Base-by-base conservation (phyloP, 2,329 filamentous ascomycete species). In the Alternaria metachromatica region DNA sequence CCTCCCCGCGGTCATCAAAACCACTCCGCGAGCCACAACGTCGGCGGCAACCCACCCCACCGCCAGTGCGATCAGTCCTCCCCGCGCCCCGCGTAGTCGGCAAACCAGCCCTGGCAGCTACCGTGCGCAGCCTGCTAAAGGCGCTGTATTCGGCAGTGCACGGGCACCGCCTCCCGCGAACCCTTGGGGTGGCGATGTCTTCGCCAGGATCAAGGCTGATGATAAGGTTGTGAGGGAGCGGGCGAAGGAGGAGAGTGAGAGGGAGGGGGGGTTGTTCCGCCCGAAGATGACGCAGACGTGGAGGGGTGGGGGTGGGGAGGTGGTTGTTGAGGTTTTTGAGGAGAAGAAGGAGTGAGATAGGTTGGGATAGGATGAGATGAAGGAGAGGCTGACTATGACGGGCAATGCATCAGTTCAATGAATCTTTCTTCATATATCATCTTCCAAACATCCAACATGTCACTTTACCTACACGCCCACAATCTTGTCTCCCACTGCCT, bases 401-500 rank as follows among this genome's bases (percentile, higher is more conserved):
- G 26, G 10, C 9, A 28, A 28, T 28, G 4, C 26, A 28, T 11
- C 9, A 28, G 11, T 28, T 5, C 5, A n/a, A n/a, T 9, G 15
- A n/a, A 37, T 37, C 5, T 7, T 4, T n/a, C 15, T n/a, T 9
- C 33, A n/a, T 5, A 5, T 28, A 28, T 11, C 26, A 1, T 28
- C 25, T 28, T 28, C 25, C 2, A 26, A 5, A 26, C 1, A 26
- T 26, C 25, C 25, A 26, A 26, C 25, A 10, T 26, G 9, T 26
- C 6, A n/a, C n/a, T 5, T 23, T 25, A 8, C 15, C 15, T 37
- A 37, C 15, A 5, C 2, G 7, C 33, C 33, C 7, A 41, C 15
- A 5, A 70, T 67, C 63, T 70, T 73, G 18, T 72, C 60, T 3
- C 62, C 54, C 12, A 65, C 58, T 37, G 66, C 69, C 54, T 72